These are phyloP conservation scores for Limnanthes douglasii DNA, from an alignment of 345 rosid genomes.

Conservation along the genomic window DNA sequence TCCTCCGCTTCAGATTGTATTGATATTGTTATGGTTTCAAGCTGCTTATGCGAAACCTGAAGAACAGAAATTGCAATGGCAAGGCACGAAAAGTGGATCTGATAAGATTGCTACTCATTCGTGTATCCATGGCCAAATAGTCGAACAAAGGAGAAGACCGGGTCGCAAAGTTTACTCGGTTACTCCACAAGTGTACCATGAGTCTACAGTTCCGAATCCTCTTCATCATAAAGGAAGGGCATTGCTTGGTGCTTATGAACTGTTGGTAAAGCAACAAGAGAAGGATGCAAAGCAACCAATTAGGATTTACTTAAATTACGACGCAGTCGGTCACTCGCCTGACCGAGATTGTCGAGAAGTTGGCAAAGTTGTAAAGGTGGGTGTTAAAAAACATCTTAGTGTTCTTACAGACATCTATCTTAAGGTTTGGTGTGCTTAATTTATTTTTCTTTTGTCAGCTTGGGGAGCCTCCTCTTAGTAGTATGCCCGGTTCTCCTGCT, in stretches of 20 bases:
- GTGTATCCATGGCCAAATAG: conserved; percentile 88
- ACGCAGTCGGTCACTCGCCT: conserved; percentile 92
- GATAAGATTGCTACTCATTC: conserved; percentile 54
- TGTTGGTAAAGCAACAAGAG: conserved; percentile 12
- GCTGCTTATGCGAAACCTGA: conserved; percentile 22
- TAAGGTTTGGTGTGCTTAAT: conserved; percentile 7
- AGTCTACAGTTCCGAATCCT: conserved; percentile 20
- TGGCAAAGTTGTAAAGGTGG: conserved; percentile 85
- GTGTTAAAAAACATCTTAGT: conserved; percentile 9
- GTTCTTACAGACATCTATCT: no score
- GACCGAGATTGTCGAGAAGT: conserved; percentile 80
- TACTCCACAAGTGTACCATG: conserved; percentile 79
- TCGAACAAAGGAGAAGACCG: conserved; percentile 76
- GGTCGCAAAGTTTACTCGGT: conserved; percentile 72
- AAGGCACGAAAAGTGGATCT: conserved; percentile 24
- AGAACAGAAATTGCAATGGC: conserved; percentile 20
- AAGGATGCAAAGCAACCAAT: conserved; percentile 69
- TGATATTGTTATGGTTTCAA: conserved; percentile 33
- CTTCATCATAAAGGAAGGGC: conserved; percentile 53
- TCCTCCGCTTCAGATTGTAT: conserved; percentile 37
- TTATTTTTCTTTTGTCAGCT: conserved; percentile 30
- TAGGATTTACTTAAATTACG: conserved; percentile 88
- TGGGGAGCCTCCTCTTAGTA: conserved; percentile 72
- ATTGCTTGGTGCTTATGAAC: conserved; percentile 40
- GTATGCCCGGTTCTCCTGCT: conserved; percentile 35